Evolutionary conservation across 352 stramenopile genomes (phyloP).

Genomic region (Globisporangium paddicum): DNA sequence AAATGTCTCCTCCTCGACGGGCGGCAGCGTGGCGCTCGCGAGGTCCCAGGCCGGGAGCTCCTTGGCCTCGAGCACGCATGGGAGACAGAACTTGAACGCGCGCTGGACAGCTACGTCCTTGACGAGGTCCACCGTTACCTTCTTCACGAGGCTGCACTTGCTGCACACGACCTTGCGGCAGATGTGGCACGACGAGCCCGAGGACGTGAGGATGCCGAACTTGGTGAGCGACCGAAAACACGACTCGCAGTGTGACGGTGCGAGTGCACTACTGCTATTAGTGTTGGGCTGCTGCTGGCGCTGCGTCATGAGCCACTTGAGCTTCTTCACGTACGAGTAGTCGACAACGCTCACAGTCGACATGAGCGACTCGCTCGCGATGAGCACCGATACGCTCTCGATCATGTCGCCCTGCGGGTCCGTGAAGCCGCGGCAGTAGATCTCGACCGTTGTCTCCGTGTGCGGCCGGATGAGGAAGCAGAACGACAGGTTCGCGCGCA

Average conservation of each 20-base stretch:
- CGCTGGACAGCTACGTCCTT: constrained; percentile 24
- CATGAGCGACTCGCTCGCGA: too few species aligned
- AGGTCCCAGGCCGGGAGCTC: constrained; percentile 40
- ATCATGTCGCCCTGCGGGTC: too few species aligned
- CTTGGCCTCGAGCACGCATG: constrained; percentile 44
- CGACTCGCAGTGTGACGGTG: constrained; percentile 12
- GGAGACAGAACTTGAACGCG: constrained; percentile 41
- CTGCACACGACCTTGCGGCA: constrained; percentile 40
- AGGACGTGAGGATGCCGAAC: constrained; percentile 16
- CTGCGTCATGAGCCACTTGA: too few species aligned
- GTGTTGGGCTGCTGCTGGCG: too few species aligned
- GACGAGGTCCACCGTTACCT: constrained; percentile 49
- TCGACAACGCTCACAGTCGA: too few species aligned
- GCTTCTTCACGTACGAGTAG: too few species aligned
- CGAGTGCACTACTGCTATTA: not conserved
- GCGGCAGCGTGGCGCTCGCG: constrained; percentile 11
- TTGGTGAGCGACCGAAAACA: constrained; percentile 23
- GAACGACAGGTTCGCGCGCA: too few species aligned
- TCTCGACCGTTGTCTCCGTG: constrained; percentile 9
- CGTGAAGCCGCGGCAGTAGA: too few species aligned
- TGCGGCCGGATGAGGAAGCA: constrained; percentile 20
- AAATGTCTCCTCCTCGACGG: not conserved
- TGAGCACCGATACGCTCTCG: too few species aligned
- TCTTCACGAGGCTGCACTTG: constrained; percentile 51
- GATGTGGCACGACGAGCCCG: constrained; percentile 34